Conservation (phyloP, 2,329 filamentous ascomycete genomes). For the Parafenestella ontariensis region DNA sequence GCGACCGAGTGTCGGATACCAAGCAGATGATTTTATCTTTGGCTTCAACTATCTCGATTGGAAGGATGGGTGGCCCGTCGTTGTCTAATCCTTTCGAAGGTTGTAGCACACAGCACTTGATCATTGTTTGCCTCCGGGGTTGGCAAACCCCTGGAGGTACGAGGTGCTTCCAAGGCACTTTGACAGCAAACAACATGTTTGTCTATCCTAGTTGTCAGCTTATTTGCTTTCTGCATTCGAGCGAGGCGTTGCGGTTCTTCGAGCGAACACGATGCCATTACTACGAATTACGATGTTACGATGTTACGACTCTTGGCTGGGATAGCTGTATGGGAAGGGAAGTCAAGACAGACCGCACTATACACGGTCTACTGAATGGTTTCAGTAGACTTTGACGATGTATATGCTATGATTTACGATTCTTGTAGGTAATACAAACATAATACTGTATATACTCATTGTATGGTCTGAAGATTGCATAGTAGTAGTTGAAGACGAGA, state of each 20-base stretch:
- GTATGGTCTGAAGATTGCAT: no score
- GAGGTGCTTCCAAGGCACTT: neutral
- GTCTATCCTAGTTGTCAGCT: neutral
- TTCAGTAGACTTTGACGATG: neutral
- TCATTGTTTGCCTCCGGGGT: neutral
- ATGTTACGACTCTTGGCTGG: neutral
- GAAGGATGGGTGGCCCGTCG: slow-evolving; percentile 37
- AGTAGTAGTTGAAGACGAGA: no score
- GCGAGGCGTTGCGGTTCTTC: neutral
- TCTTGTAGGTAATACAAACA: no score
- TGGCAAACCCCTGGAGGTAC: neutral
- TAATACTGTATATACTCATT: no score
- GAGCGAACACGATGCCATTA: neutral
- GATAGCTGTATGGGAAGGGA: neutral
- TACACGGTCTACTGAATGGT: neutral
- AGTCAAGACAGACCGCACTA: neutral
- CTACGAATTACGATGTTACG: no score
- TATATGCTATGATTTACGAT: neutral
- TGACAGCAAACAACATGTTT: neutral
- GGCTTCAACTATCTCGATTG: slow-evolving; percentile 44
- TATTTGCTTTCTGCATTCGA: neutral
- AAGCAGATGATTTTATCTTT: slow-evolving; percentile 34
- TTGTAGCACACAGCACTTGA: no score
- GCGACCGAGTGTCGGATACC: slow-evolving; percentile 31
- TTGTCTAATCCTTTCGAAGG: slow-evolving; percentile 6